phyloP scores from a whole-genome alignment of 306 rosid species.

The Cucurbita pepo region DNA sequence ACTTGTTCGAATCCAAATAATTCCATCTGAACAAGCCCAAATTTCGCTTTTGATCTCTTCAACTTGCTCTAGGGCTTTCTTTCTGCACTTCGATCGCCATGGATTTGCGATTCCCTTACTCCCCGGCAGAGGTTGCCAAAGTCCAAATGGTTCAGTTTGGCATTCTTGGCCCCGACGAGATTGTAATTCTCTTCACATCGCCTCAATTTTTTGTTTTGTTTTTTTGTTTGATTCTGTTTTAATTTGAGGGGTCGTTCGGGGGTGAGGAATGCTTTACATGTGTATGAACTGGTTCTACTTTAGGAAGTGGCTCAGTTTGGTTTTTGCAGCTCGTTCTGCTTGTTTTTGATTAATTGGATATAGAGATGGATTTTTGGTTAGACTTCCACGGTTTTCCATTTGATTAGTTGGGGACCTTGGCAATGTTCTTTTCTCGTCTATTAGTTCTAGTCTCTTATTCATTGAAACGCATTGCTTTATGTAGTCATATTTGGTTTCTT shows the following conservation, averaged over 20 bases:
- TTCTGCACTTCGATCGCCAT: slow-evolving; percentile 32
- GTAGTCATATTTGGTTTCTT: neutral
- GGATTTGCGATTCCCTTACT: slow-evolving; percentile 89
- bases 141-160: slow-evolving; percentile 88
- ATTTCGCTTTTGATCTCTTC: slow-evolving; percentile 8
- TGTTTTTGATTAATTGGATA: neutral
- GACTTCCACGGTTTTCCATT: too few species aligned
- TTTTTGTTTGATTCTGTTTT: neutral
- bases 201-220: neutral
- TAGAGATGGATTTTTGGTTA: neutral
- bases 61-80: slow-evolving; percentile 15
- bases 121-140: slow-evolving; percentile 97
- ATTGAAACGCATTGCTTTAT: neutral
- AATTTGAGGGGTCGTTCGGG: neutral
- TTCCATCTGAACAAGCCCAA: neutral
- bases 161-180: slow-evolving; percentile 85
- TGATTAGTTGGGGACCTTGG: too few species aligned
- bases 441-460: neutral
- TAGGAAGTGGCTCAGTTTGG: neutral
- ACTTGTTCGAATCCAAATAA: neutral
- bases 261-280: neutral
- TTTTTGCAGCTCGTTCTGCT: neutral
- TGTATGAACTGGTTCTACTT: neutral
- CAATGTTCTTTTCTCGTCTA: too few species aligned
- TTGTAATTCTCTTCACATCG: slow-evolving; percentile 31